Percentiles rank a stretch among this genome's conserved stretches.
phyloP scores from a whole-genome alignment of 2,329 filamentous ascomycete genomes.

The Rhytidhysteron rufulum region DNA sequence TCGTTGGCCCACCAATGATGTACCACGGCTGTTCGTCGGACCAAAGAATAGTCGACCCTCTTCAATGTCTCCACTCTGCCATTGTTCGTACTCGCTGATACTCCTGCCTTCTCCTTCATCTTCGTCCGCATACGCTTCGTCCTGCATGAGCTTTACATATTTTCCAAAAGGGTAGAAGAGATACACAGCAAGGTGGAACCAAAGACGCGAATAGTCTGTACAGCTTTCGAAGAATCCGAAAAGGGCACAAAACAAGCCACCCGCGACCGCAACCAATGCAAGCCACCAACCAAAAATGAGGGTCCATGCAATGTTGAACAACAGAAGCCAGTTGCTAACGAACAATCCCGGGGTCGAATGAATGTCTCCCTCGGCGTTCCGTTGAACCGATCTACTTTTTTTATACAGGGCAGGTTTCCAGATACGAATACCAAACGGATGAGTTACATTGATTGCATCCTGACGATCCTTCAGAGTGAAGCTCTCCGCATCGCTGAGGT shows the following conservation, averaged over 20 bases:
- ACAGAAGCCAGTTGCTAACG: conserved; percentile 77
- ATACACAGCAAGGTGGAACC: conserved; percentile 81
- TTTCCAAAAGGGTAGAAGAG: conserved; percentile 96
- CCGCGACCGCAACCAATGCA: conserved; percentile 68
- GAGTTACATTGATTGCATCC: conserved; percentile 96
- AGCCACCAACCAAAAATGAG: conserved; percentile 96
- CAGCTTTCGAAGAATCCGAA: conserved; percentile 76
- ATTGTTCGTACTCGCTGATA: conserved; percentile 98
- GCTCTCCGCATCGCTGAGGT: conserved; percentile 88
- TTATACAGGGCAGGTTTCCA: conserved; percentile 99
- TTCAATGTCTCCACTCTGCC: conserved; percentile 96
- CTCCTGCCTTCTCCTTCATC: conserved; percentile 93
- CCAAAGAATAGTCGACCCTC: conserved; percentile 96
- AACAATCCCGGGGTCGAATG: conserved; percentile 88
- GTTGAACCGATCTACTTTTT: conserved; percentile 92
- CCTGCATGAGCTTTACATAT: conserved; percentile 87
- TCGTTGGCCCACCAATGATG: conserved; percentile 77
- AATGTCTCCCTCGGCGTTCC: conserved; percentile 93
- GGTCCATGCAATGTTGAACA: conserved; percentile 91
- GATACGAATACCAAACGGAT: conserved; percentile 96
- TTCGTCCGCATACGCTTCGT: conserved; percentile 91
- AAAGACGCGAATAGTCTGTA: conserved; percentile 76
- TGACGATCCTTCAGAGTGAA: conserved; percentile 97
- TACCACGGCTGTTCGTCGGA: conserved; percentile 60
- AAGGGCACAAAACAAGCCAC: conserved; percentile 72